phyloP scores from a whole-genome alignment of 345 rosid genomes.

The Salix brachista region DNA sequence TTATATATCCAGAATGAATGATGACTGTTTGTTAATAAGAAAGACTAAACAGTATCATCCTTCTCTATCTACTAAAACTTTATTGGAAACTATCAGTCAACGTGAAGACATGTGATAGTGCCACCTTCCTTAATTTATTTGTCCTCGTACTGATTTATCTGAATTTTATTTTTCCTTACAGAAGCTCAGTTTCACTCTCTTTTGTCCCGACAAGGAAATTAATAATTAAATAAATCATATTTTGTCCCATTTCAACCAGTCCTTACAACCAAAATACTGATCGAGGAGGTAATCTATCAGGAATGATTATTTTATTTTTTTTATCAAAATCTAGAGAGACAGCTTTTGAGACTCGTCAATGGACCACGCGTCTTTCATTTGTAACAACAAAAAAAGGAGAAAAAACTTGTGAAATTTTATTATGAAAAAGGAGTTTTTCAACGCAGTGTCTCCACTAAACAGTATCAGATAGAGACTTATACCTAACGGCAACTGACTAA shows the following conservation, averaged over 20 bases:
- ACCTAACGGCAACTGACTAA: conserved; percentile 34
- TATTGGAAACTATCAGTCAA: conserved; percentile 30
- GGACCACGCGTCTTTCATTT: too few species aligned
- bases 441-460: not conserved
- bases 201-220: not conserved
- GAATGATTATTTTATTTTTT: too few species aligned
- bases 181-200: not conserved
- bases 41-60: not conserved
- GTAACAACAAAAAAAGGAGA: too few species aligned
- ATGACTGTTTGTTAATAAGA: conserved; percentile 3
- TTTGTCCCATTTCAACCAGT: too few species aligned
- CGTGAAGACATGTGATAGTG: conserved; percentile 8
- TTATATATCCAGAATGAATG: not conserved
- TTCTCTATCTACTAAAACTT: not conserved
- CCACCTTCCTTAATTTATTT: not conserved
- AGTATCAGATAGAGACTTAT: conserved; percentile 9
- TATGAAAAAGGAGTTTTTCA: not conserved
- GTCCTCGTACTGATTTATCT: not conserved
- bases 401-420: not conserved
- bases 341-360: too few species aligned
- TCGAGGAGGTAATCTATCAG: too few species aligned
- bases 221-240: too few species aligned
- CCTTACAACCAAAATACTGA: too few species aligned
- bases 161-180: not conserved
- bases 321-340: too few species aligned